Conservation (phyloP, 1,284 basidiomycete species). For the Wolfiporia cocos region DNA sequence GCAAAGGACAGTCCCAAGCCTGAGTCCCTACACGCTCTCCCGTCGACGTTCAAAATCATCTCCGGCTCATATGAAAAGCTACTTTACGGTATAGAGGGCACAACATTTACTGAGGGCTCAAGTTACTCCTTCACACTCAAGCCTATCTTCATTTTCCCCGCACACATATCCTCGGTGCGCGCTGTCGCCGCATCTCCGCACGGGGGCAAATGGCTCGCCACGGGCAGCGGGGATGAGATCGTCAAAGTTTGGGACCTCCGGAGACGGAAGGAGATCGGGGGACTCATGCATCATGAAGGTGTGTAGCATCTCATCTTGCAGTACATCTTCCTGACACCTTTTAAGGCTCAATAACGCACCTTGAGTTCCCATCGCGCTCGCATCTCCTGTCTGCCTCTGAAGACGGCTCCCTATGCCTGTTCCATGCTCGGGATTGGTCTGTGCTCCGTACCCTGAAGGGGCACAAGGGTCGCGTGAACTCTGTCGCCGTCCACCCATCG, state of each 20-base stretch:
- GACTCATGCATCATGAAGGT: conserved; percentile 92
- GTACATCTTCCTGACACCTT: neutral
- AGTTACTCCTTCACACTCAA: conserved; percentile 47
- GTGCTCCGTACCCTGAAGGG: conserved; percentile 86
- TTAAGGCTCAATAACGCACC: conserved; percentile 84
- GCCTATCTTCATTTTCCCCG: conserved; percentile 94
- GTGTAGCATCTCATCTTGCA: conserved; percentile 16
- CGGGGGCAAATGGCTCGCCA: conserved; percentile 94
- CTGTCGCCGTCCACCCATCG: conserved; percentile 86
- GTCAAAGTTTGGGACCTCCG: conserved; percentile 97
- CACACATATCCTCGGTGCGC: conserved; percentile 91
- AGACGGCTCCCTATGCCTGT: conserved; percentile 86
- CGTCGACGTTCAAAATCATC: conserved; percentile 76
- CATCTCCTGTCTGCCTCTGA: conserved; percentile 89
- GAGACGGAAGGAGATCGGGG: conserved; percentile 88
- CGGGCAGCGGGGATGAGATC: conserved; percentile 91
- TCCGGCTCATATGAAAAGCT: conserved; percentile 95
- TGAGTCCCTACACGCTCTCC: no score
- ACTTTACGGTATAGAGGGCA: conserved; percentile 85
- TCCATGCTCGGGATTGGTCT: conserved; percentile 90
- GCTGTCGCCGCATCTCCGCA: conserved; percentile 80
- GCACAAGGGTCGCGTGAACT: conserved; percentile 90
- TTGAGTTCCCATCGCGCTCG: conserved; percentile 83
- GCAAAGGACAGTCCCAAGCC: no score
- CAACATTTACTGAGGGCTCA: conserved; percentile 35